Evolutionary conservation across 768 basidiomycete species (phyloP).

Genomic region (Russula sp.): DNA sequence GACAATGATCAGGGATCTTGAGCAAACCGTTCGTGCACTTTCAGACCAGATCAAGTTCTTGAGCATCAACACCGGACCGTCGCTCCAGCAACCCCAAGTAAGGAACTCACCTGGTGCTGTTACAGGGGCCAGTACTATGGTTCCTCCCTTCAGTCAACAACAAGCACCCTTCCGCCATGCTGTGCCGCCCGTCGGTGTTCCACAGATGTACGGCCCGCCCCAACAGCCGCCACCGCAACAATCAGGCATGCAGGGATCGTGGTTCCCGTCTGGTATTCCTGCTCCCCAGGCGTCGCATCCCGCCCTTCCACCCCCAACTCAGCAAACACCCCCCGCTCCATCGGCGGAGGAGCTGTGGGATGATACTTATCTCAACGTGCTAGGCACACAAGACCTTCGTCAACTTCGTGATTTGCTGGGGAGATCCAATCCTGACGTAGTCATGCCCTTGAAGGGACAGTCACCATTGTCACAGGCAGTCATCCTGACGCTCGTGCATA

Average conservation of each 20-base stretch:
- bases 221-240: constrained; percentile 19
- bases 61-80: constrained; percentile 39
- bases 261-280: constrained; percentile 61
- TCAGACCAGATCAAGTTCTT: constrained; percentile 81
- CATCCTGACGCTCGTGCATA: constrained; percentile 72
- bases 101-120: constrained; percentile 19
- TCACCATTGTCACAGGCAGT: constrained; percentile 77
- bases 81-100: constrained; percentile 24
- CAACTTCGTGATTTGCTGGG: constrained; percentile 69
- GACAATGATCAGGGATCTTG: constrained; percentile 73
- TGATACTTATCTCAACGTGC: constrained; percentile 67
- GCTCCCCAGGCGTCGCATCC: constrained; percentile 81
- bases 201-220: constrained; percentile 27
- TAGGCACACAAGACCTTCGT: constrained; percentile 64
- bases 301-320: constrained; percentile 54
- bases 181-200: constrained; percentile 30
- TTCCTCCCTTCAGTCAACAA: constrained; percentile 17
- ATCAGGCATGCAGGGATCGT: constrained; percentile 32
- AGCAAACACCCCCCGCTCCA: constrained; percentile 46
- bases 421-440: constrained; percentile 68
- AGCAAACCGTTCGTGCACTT: constrained; percentile 64
- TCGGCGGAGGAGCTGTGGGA: constrained; percentile 72
- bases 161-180: constrained; percentile 26
- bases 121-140: constrained; percentile 4
- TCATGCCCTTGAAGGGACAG: constrained; percentile 69